Evolutionary conservation across 352 stramenopile species (phyloP).

Genomic region (Globisporangium spinosum): DNA sequence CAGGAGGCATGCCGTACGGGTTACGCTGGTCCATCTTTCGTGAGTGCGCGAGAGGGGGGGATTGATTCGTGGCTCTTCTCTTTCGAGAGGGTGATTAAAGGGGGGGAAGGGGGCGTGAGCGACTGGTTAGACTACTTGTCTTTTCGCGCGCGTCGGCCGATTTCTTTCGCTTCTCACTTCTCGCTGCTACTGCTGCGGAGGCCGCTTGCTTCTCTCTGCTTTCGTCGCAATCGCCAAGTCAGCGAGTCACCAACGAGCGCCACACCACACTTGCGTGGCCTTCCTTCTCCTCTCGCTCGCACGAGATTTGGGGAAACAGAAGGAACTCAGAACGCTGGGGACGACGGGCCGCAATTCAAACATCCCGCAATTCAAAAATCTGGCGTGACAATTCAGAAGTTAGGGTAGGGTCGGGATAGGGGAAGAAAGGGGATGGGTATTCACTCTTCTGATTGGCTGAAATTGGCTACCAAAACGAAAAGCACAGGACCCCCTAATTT

Average conservation of each 20-base stretch:
- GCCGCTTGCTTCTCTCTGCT: background rate
- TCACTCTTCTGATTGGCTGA: too few species aligned
- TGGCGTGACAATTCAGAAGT: background rate
- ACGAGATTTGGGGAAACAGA: background rate
- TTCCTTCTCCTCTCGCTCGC: background rate
- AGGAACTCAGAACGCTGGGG: slow-evolving; percentile 1
- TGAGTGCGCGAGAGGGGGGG: background rate
- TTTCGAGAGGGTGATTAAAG: background rate
- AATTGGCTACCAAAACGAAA: too few species aligned
- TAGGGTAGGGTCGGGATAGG: background rate
- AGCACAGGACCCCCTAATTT: too few species aligned
- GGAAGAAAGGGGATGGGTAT: background rate
- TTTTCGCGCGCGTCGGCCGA: background rate
- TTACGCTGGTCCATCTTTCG: slow-evolving; percentile 57
- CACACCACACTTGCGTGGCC: background rate
- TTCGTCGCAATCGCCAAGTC: slow-evolving; percentile 13
- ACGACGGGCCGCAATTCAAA: background rate
- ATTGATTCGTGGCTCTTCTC: background rate
- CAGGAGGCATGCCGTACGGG: slow-evolving; percentile 50
- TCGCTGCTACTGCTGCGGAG: too few species aligned
- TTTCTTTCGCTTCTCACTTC: background rate
- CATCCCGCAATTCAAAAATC: background rate
- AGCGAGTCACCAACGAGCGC: background rate
- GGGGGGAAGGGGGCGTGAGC: background rate
- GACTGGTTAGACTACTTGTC: background rate